A percentile compares a stretch with the other conserved stretches of the same genome.
Conservation (phyloP, 2,329 filamentous ascomycete species). For the Alternaria rosae region DNA sequence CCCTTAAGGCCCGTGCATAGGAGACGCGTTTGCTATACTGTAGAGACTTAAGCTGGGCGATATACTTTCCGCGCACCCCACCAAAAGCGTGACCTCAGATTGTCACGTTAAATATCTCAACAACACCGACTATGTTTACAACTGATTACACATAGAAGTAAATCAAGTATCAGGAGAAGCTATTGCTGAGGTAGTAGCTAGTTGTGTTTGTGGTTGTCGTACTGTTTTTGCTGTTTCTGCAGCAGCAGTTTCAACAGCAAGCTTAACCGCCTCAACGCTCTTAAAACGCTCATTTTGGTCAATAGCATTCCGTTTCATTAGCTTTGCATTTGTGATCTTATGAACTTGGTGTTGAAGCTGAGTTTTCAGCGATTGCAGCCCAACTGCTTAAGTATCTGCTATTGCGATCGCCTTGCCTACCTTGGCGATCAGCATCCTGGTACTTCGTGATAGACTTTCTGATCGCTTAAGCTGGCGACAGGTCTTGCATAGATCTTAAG, state of each 20-base stretch:
- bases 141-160: too few species aligned
- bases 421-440: constrained; percentile 1
- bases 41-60: not conserved
- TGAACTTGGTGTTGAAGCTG: not conserved
- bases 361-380: not conserved
- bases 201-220: too few species aligned
- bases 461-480: not conserved
- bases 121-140: too few species aligned
- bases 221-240: too few species aligned
- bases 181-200: too few species aligned
- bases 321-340: not conserved
- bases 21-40: too few species aligned
- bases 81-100: not conserved
- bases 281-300: constrained; percentile 1
- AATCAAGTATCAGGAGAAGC: too few species aligned
- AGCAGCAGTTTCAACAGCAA: too few species aligned
- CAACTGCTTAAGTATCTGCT: not conserved
- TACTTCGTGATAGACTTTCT: not conserved
- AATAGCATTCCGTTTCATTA: not conserved
- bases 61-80: not conserved
- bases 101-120: too few species aligned
- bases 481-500: too few species aligned
- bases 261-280: not conserved
- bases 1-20: too few species aligned
- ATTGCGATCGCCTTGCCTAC: not conserved